Base-by-base conservation (phyloP, 2,329 filamentous ascomycete genomes). In the Pyrenophora teres region DNA sequence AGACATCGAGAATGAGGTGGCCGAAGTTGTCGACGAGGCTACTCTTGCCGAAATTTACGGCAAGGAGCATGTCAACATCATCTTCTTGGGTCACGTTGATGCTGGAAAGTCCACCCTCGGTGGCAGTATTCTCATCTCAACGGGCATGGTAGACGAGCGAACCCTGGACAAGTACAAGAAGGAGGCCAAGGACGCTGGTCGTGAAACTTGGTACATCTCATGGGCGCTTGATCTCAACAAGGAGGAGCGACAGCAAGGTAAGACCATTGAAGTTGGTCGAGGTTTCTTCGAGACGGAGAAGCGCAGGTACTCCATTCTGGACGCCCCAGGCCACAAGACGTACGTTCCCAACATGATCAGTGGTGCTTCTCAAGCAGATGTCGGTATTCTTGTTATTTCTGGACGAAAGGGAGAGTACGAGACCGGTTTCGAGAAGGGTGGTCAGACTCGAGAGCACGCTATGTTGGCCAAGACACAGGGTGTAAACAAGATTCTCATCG, bases 281-380 rank as follows among this genome's bases (percentile, higher is more conserved):
- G 94, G 90, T 10, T 97, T 90, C 56, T 72, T 99, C 76, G 94
- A 97, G 80, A 96, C 94, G 3, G 90, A 97, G 56, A 96, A 94
- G 80, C 88, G 94, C 62, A 83, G 90, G 68, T 99, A 99, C 84
- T 94, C 90, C 68, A 96, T 99, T 60, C 83, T 99, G 41, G 94
- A 99, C 76, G 94, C 94, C 0, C 94, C 94, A 9, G 94, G 93
- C 15, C 93, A 99, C 83, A 97, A 97, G 81, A 97, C 90, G 2
- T 99, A 94, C 64, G 94, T 99, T 15, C 93, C 94, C 40, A 94
- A 88, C 81, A 99, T 99, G 94, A 96, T 99, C 70, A 92, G 93
- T 64, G 92, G 92, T 73, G 92, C 92, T 27, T 92, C 70, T 10
- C 72, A 74, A 41, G 72, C 72, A 25, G 72, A 74, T 46, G 69